phyloP scores from a whole-genome alignment of 2,329 filamentous ascomycete species.

The Sporothrix globosa region DNA sequence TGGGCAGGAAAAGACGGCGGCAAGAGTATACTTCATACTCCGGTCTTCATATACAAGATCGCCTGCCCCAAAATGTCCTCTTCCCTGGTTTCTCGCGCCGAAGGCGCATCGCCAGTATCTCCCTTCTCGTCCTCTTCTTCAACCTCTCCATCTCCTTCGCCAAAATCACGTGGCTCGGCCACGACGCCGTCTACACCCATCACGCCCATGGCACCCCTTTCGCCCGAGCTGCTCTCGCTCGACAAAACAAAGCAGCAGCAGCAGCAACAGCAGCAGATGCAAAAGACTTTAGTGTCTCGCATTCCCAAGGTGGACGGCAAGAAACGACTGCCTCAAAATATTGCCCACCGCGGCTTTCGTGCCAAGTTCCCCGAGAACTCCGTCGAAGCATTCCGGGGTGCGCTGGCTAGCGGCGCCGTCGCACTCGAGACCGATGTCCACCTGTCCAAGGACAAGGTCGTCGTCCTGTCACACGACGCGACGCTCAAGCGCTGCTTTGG shows the following conservation, averaged over 20 bases:
- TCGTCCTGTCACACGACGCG: slow-evolving; percentile 83
- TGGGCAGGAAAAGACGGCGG: too few relatives aligned
- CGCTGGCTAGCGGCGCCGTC: slow-evolving; percentile 53
- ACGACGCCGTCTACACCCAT: background rate
- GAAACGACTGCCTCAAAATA: slow-evolving; percentile 63
- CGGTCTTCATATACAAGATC: background rate
- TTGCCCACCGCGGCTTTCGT: slow-evolving; percentile 80
- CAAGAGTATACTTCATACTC: background rate
- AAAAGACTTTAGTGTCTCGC: background rate
- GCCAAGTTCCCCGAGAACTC: slow-evolving; percentile 82
- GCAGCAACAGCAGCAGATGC: background rate
- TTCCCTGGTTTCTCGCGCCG: background rate
- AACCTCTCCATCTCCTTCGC: background rate
- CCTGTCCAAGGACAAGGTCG: slow-evolving; percentile 77
- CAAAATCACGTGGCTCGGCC: background rate
- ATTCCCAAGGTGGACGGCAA: background rate
- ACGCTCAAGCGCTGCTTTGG: slow-evolving; percentile 82
- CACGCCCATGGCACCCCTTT: slow-evolving; percentile 4
- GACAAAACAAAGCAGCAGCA: slow-evolving; percentile 4
- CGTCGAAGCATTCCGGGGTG: slow-evolving; percentile 57
- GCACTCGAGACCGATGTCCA: slow-evolving; percentile 90
- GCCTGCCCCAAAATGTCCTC: background rate
- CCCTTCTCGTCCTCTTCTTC: background rate
- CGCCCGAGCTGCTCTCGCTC: background rate
- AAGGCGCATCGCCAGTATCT: slow-evolving; percentile 1